A percentile compares a stretch with the other conserved stretches of the same genome.
Evolutionary conservation across 805 yeast species (phyloP).

Genomic region (Zygoascus bituminiphila): DNA sequence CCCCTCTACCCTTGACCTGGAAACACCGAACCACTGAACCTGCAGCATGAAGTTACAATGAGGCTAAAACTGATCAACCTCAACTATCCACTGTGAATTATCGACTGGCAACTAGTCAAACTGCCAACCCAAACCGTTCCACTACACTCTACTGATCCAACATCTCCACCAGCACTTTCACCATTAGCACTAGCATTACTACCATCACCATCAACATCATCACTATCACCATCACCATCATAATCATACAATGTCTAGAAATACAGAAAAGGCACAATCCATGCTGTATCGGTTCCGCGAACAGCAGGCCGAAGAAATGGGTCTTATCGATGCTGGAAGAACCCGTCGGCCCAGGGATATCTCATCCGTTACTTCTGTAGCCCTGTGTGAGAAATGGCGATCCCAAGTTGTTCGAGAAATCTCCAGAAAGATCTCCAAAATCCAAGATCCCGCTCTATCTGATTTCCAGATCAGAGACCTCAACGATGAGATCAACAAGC

Average conservation of each 20-base stretch:
- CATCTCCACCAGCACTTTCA: too few species aligned
- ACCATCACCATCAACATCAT: neutral
- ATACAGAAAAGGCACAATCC: constrained; percentile 68
- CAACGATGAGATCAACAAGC: constrained; percentile 63
- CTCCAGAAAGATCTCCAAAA: constrained; percentile 46
- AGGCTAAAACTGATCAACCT: too few species aligned
- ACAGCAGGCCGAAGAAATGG: constrained; percentile 49
- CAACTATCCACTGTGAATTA: too few species aligned
- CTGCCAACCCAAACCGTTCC: too few species aligned
- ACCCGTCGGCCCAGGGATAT: constrained; percentile 56
- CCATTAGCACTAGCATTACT: too few species aligned
- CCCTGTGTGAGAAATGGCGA: constrained; percentile 69
- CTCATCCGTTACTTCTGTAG: constrained; percentile 42
- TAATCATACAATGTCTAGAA: constrained; percentile 70
- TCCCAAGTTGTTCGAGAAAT: constrained; percentile 55
- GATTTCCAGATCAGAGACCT: constrained; percentile 60
- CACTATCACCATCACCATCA: neutral
- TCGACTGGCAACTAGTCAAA: too few species aligned
- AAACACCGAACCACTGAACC: too few species aligned
- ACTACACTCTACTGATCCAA: too few species aligned
- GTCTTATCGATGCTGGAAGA: constrained; percentile 48
- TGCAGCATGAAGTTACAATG: too few species aligned
- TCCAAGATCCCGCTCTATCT: constrained; percentile 53
- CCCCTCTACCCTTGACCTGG: too few species aligned
- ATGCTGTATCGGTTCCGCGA: constrained; percentile 58